These are phyloP conservation scores for Talaromyces albobiverticillius DNA, from an alignment of 2,329 filamentous ascomycete species.

Conservation along the genomic window DNA sequence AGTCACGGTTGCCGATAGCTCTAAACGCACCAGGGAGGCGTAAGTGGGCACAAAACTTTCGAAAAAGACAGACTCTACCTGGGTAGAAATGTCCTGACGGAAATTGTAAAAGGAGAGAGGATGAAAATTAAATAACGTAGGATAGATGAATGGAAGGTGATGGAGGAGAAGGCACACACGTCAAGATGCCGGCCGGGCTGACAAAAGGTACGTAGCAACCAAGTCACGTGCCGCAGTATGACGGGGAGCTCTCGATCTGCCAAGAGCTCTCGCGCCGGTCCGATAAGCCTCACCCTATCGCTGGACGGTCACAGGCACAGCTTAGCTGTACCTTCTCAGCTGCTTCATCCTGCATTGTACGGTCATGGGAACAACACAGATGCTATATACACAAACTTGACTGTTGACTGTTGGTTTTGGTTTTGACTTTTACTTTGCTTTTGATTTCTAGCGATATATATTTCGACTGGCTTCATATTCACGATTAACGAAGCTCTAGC, in stretches of 20 bases:
- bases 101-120: not conserved
- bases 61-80: not conserved
- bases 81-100: not conserved
- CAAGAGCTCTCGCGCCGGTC: slow-evolving; percentile 4
- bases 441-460: too few relatives aligned
- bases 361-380: not conserved
- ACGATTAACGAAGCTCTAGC: not conserved
- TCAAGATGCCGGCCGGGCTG: slow-evolving; percentile 29
- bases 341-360: not conserved
- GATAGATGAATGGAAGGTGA: slow-evolving; percentile 22
- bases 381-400: not conserved
- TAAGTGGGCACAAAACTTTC: not conserved
- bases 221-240: slow-evolving; percentile 14
- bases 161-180: slow-evolving; percentile 27
- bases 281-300: not conserved
- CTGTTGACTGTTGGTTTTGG: not conserved
- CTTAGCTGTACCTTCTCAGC: not conserved
- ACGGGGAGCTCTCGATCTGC: slow-evolving; percentile 3
- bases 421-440: too few relatives aligned
- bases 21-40: slow-evolving; percentile 3
- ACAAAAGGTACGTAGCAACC: slow-evolving; percentile 16
- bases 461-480: not conserved
- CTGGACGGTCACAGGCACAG: not conserved
- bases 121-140: slow-evolving; percentile 16
- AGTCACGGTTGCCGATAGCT: slow-evolving; percentile 4